phyloP scores from a whole-genome alignment of 169 alveolate genomes.

The Plasmodium reichenowi region DNA sequence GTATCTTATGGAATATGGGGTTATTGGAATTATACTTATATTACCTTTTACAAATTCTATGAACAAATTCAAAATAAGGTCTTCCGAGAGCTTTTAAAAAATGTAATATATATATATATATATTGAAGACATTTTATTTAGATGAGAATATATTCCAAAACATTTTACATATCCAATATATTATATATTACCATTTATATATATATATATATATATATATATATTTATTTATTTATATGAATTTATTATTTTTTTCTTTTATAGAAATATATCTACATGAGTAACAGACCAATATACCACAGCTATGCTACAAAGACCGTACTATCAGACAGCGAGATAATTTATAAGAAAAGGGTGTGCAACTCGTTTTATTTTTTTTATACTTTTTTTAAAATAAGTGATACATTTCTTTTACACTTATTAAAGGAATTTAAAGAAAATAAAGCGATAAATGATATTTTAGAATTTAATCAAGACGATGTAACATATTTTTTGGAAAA shows the following conservation, averaged over 20 bases:
- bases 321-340: constrained; percentile 70
- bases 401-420: background rate
- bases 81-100: constrained; percentile 35
- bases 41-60: constrained; percentile 61
- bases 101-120: constrained; percentile 9
- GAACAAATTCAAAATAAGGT: constrained; percentile 44
- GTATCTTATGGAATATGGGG: constrained; percentile 76
- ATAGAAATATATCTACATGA: constrained; percentile 58
- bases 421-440: constrained; percentile 10
- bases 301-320: constrained; percentile 70
- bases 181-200: too few relatives aligned
- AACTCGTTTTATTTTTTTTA: constrained; percentile 68
- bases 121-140: too few relatives aligned
- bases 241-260: constrained; percentile 10
- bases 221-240: background rate
- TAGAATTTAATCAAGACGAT: constrained; percentile 15
- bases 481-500: background rate
- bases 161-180: too few relatives aligned
- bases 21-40: constrained; percentile 53
- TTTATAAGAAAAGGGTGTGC: constrained; percentile 37
- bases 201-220: background rate
- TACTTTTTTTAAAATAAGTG: constrained; percentile 12
- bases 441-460: constrained; percentile 24
- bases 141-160: too few relatives aligned
- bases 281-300: constrained; percentile 70